A percentile compares a stretch with the other conserved stretches of the same genome.
Evolutionary conservation across 2,329 filamentous ascomycete species (phyloP).

Genomic region (Monosporascus sp.): DNA sequence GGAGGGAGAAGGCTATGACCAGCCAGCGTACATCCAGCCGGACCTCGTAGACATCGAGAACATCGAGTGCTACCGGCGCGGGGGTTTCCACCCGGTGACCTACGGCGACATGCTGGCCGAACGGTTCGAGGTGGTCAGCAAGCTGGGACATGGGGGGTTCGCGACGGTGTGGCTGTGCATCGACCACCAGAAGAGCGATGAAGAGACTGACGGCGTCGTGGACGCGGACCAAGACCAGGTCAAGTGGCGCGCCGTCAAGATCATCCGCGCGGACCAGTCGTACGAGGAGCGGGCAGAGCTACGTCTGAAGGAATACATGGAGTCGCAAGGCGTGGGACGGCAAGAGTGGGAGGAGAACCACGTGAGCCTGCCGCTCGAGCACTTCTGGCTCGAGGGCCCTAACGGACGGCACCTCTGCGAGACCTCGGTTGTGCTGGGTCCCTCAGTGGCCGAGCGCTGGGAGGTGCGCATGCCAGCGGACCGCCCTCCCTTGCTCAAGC

Average conservation of each 20-base stretch:
- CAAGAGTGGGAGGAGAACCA: constrained; percentile 1
- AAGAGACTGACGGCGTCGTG: background rate
- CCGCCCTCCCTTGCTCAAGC: background rate
- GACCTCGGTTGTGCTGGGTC: constrained; percentile 1
- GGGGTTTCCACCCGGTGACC: background rate
- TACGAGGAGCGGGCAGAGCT: background rate
- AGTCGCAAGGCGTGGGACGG: background rate
- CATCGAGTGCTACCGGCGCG: background rate
- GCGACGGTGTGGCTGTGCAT: background rate
- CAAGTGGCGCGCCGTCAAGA: background rate
- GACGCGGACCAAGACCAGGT: background rate
- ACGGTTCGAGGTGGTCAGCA: background rate
- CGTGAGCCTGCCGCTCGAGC: constrained; percentile 1
- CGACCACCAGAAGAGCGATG: background rate
- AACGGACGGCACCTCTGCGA: constrained; percentile 5
- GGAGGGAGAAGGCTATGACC: too few relatives aligned
- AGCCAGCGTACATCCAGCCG: background rate
- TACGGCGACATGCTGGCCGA: background rate
- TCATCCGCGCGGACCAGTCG: background rate
- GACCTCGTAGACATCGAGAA: background rate
- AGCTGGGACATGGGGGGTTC: background rate
- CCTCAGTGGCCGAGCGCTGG: background rate
- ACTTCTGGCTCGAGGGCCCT: constrained; percentile 7
- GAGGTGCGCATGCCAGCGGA: background rate
- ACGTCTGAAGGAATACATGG: background rate